A percentile compares a stretch with the other conserved stretches of the same genome.
These are phyloP conservation scores for Nitzschia putrida DNA, from an alignment of 108 stramenopile genomes.

Conservation along the genomic window DNA sequence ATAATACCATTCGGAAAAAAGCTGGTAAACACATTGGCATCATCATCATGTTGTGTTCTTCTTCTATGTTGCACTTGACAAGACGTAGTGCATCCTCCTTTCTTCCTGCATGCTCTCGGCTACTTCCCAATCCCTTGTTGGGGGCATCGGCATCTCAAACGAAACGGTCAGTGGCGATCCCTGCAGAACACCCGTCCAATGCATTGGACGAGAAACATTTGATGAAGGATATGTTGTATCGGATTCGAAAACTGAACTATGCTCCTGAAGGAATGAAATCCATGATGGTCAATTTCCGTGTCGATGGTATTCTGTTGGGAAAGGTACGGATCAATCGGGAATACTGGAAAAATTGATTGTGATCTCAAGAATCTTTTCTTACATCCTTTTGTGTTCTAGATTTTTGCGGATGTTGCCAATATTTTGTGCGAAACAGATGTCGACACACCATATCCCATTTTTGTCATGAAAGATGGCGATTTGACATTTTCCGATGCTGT, in stretches of 20 bases:
- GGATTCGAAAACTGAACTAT: conserved; percentile 62
- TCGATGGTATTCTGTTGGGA: conserved; percentile 65
- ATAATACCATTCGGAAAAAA: no score
- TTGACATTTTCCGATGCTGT: conserved; percentile 50
- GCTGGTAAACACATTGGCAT: no score
- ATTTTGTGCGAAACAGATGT: conserved; percentile 37
- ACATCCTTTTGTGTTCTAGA: conserved; percentile 5
- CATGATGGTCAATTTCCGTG: conserved; percentile 52
- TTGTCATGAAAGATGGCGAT: conserved; percentile 27
- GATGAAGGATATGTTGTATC: conserved; percentile 75
- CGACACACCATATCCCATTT: conserved; percentile 19
- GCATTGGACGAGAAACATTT: conserved; percentile 27
- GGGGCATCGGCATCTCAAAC: no score
- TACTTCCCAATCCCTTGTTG: no score
- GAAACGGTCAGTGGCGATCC: no score
- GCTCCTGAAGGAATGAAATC: conserved; percentile 53
- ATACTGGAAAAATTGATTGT: background rate
- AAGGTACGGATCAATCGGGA: conserved; percentile 38
- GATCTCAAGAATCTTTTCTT: background rate
- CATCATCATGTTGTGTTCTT: no score
- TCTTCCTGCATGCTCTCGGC: no score
- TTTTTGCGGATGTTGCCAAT: conserved; percentile 51
- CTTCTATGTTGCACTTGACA: no score
- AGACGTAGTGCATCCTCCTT: no score
- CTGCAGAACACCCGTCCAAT: background rate